Percentiles rank a stretch among this genome's conserved stretches.
Evolutionary conservation across 148 eudicot species (phyloP).

Genomic region (Tetragonia tetragonoides): DNA sequence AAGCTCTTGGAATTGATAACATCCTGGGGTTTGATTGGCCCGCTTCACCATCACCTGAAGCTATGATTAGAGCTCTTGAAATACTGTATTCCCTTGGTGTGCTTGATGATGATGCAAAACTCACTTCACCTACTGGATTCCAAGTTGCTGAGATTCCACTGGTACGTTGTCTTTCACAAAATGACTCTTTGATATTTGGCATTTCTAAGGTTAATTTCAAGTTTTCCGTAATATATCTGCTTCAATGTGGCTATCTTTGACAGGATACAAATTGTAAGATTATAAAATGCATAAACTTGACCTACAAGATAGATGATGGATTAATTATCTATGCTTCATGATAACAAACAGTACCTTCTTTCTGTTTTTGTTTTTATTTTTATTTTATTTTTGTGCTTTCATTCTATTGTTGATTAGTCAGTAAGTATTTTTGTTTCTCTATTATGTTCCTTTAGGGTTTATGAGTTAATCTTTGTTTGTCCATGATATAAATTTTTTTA

Average conservation of each 20-base stretch:
- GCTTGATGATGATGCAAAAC: conserved; percentile 96
- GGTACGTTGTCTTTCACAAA: conserved; percentile 43
- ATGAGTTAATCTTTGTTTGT: not conserved
- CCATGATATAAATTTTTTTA: too few relatives aligned
- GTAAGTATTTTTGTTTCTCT: not conserved
- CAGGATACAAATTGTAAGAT: not conserved
- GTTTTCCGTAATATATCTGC: not conserved
- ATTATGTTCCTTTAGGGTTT: not conserved
- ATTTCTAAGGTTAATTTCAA: not conserved
- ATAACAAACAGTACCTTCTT: too few relatives aligned
- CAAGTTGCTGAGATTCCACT: conserved; percentile 95
- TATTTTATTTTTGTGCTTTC: too few relatives aligned
- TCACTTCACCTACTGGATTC: conserved; percentile 92
- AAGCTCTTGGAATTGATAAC: conserved; percentile 95
- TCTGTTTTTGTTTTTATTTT: too few relatives aligned
- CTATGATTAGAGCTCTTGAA: conserved; percentile 97
- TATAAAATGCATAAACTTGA: not conserved
- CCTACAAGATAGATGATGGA: not conserved
- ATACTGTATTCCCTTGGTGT: conserved; percentile 91
- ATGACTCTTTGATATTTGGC: not conserved
- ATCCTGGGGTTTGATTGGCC: conserved; percentile 97
- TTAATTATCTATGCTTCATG: too few relatives aligned
- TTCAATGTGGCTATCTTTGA: not conserved
- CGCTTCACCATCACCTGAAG: conserved; percentile 94
- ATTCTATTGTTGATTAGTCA: not conserved